Conservation (phyloP, 106 monocot genomes). For the Platanthera guangdongensis region DNA sequence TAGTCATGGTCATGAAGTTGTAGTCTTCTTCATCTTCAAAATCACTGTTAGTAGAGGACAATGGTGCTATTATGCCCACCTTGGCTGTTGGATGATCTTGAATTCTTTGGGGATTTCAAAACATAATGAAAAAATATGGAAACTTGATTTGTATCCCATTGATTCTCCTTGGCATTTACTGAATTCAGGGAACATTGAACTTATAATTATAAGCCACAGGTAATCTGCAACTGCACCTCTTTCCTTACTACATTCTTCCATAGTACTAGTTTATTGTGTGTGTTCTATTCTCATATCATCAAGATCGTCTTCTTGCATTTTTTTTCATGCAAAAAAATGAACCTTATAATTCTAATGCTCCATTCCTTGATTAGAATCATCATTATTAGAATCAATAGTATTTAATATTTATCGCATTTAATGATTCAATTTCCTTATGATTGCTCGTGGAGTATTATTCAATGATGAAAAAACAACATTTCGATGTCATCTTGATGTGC, state of each 20-base stretch:
- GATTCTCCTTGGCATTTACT: slow-evolving; percentile 74
- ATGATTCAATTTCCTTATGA: too few species aligned
- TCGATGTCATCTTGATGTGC: too few species aligned
- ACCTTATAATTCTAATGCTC: background rate
- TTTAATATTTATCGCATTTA: too few species aligned
- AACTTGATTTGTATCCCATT: slow-evolving; percentile 22
- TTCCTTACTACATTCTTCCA: background rate
- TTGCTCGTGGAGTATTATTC: too few species aligned
- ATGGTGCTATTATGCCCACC: too few species aligned
- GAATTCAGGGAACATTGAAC: slow-evolving; percentile 31
- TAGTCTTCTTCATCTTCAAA: too few species aligned
- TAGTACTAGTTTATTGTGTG: background rate
- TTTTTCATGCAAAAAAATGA: slow-evolving; percentile 2
- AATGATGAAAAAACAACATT: too few species aligned
- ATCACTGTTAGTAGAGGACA: too few species aligned
- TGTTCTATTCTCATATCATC: background rate
- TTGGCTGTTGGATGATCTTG: too few species aligned
- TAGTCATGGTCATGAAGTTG: too few species aligned
- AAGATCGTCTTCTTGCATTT: background rate
- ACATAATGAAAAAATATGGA: slow-evolving; percentile 14
- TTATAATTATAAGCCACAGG: slow-evolving; percentile 59
- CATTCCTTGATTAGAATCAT: background rate
- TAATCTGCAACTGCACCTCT: slow-evolving; percentile 13
- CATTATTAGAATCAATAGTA: background rate
- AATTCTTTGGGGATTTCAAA: slow-evolving; percentile 52